Evolutionary conservation across 1,284 basidiomycete species (phyloP), one percentile per base, ranked within the genome.

Genomic region (Coniferiporia sulphurascens): DNA sequence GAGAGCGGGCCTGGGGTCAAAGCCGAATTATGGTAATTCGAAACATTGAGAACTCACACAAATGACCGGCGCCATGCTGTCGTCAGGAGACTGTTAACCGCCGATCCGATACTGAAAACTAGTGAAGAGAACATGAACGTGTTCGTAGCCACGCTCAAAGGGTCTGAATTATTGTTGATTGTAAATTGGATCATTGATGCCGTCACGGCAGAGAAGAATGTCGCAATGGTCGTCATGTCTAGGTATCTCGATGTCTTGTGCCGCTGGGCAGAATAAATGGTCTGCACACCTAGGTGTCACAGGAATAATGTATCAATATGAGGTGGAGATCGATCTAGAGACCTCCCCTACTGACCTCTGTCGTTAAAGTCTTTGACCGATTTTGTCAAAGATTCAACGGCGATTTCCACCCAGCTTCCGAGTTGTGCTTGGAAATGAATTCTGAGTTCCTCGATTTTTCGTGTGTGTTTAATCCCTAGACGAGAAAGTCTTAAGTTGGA

Each of bases 101-200:
- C 56, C 5, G 56, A 52, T 15, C 17, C 36, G n/a, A 48, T 44
- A 36, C 56, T 58, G 34, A 58, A 52, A 17, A 58, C 38, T 9
- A 58, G 27, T n/a, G 56, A 58, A 15, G 50, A 7, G 38, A 58
- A 58, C n/a, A 51, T 35, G 27, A 35, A 58, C n/a, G 48, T 45
- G 21, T 51, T 58, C 13, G 41, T 49, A 12, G 50, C 41, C 32
- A 19, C 38, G 6, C 38, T 22, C 12, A 58, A n/a, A n/a, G 36
- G 5, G 13, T 19, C 21, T 7, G n/a, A 15, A n/a, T 15, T 34
- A 7, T 35, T 38, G 9, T 51, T 13, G 8, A 45, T 19, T 6
- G 50, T 27, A 13, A 52, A 44, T 27, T 58, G 56, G 36, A 58
- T 49, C 41, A 45, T 58, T 21, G 56, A 43, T 12, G 56, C 49